Evolutionary conservation across 352 stramenopile species (phyloP), one percentile per base, ranked within the genome.

Genomic region (Peronospora tabacina): DNA sequence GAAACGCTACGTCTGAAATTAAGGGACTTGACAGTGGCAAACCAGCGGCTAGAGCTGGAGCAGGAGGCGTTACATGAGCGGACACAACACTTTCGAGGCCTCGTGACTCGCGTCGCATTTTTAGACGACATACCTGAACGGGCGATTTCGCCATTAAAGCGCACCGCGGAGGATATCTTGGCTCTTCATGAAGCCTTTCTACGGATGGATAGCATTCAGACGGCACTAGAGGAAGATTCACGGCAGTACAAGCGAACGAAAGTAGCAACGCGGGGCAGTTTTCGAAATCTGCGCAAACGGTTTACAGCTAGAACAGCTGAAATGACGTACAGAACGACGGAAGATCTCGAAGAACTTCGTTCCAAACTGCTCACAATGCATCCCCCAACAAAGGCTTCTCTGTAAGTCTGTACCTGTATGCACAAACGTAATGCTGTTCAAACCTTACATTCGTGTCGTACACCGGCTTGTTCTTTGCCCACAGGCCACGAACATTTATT

Each of bases 271-370:
- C 59, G 75, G 3, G 67, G 66, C 12, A 68, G 37, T 16, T 77
- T 71, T 50, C 58, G 65, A 7, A 83, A 81, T 45, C 45, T 85
- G 33, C 70, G 48, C 16, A 73, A 77, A 45, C 67, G 72, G 10
- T 83, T 78, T 41, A 63, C 70, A 44, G 68, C 72, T 38, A 58
- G 66, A 37, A 79, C 69, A 35, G 51, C 66, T 9, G 59, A 69
- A 20, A 65, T 81, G 41, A 55, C 55, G 20, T 79, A 80, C 49
- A 61, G 61, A 4, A 80, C 74, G 33, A 66, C 64, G 8, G 67
- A 85, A 44, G 71, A 85, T 54, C 61, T 83, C n/a, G 68, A 81
- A 60, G 54, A 65, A 41, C 61, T 83, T 20, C 61, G 75, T 36
- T 51, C 55, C 17, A 70, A 66, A 54, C 55, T 75, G 24, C 42